Percentiles rank a stretch among this genome's conserved stretches.
These are phyloP conservation scores for Globisporangium apiculatum DNA, from an alignment of 352 stramenopile genomes.

Conservation along the genomic window DNA sequence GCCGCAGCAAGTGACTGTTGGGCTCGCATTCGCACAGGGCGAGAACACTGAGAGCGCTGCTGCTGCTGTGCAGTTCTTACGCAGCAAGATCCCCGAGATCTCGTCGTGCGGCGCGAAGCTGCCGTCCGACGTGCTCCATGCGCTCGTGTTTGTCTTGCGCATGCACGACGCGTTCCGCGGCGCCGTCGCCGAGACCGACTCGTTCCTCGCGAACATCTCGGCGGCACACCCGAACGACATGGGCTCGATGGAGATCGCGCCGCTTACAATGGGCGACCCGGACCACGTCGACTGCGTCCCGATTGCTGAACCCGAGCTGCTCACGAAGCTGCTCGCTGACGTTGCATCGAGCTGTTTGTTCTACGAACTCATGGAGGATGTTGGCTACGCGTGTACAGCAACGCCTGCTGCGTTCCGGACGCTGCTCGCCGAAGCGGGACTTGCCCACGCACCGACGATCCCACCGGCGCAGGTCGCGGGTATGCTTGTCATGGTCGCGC, in stretches of 20 bases:
- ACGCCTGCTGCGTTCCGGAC: conserved; percentile 74
- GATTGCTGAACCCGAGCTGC: conserved; percentile 43
- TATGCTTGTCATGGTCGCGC: conserved; percentile 85
- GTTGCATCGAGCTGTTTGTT: conserved; percentile 78
- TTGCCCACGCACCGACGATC: conserved; percentile 76
- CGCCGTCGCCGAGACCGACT: conserved; percentile 75
- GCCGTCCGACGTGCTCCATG: conserved; percentile 77
- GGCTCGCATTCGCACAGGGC: conserved; percentile 71
- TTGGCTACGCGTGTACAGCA: conserved; percentile 82
- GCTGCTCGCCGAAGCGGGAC: conserved; percentile 72
- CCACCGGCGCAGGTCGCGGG: conserved; percentile 80
- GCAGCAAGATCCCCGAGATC: conserved; percentile 80
- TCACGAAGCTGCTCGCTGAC: conserved; percentile 76
- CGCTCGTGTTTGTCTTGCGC: conserved; percentile 74
- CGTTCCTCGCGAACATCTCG: conserved; percentile 81
- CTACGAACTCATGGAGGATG: conserved; percentile 89
- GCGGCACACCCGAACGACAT: conserved; percentile 83
- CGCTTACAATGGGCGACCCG: conserved; percentile 81
- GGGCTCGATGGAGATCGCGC: conserved; percentile 77
- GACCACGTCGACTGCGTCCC: conserved; percentile 79
- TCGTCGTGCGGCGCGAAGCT: conserved; percentile 75
- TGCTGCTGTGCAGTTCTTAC: conserved; percentile 72
- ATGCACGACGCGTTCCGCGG: conserved; percentile 73
- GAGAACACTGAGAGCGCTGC: conserved; percentile 48
- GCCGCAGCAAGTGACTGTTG: conserved; percentile 80